Percentiles rank a stretch among this genome's conserved stretches.
Conservation (phyloP, 352 stramenopile genomes). For the Globisporangium middletonii region DNA sequence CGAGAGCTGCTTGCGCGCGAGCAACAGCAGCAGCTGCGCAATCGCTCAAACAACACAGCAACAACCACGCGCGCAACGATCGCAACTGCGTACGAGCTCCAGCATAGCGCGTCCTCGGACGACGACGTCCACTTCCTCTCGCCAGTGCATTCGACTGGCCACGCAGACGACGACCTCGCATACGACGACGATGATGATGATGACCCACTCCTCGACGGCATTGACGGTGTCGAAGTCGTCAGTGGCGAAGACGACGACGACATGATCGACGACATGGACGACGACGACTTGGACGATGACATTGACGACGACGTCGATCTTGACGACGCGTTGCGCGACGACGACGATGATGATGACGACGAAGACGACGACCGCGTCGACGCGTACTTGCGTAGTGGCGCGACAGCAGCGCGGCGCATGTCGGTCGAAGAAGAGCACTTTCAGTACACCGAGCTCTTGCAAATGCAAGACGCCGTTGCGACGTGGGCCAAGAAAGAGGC, state of each 20-base stretch:
- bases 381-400: conserved; percentile 18
- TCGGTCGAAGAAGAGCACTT: conserved; percentile 47
- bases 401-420: conserved; percentile 17
- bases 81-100: neutral
- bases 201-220: conserved; percentile 14
- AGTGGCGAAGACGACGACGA: conserved; percentile 19
- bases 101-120: conserved; percentile 12
- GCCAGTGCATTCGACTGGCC: conserved; percentile 16
- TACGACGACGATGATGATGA: conserved; percentile 25
- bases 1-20: neutral
- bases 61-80: conserved; percentile 6
- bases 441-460: conserved; percentile 45
- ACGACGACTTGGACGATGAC: conserved; percentile 22
- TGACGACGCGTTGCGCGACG: conserved; percentile 36
- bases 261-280: conserved; percentile 7
- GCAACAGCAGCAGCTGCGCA: neutral
- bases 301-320: conserved; percentile 22
- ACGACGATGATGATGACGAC: conserved; percentile 16
- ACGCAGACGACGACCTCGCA: conserved; percentile 13
- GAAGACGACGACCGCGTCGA: conserved; percentile 26
- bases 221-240: conserved; percentile 15
- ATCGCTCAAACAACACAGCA: too few species aligned
- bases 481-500: conserved; percentile 49
- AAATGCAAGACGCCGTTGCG: conserved; percentile 45
- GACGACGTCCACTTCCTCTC: conserved; percentile 56